Evolutionary conservation across 306 rosid species (phyloP), one percentile per base, ranked within the genome.

Genomic region (Lathyrus tuberosus): DNA sequence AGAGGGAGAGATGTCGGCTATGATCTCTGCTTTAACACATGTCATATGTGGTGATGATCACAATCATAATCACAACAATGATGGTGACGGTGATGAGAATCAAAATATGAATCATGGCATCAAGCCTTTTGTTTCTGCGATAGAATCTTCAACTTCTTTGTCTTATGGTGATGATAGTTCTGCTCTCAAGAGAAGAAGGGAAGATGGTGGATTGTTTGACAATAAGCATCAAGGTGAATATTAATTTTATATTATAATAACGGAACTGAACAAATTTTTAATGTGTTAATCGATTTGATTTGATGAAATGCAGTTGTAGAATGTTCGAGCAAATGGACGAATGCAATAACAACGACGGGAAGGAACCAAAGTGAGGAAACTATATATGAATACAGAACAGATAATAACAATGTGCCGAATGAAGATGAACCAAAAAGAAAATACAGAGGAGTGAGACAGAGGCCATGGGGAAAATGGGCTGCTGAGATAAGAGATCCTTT

Each of bases 401-500:
- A 76, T 7, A 56, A 26, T 28, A 56, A 56, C 5, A 73, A 8
- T 6, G 6, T 8, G 41, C 12, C 51, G 8, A 70, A 71, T 51
- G 74, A 54, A 15, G 62, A 76, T 11, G 49, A 67, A 69, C 59
- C 52, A 13, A 80, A 48, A 38, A 87, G 82, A 65, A 82, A 72
- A 74, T 87, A 87, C 81, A 83, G 92, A 83, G 92, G 92, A 68
- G 92, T 87, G 77, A 83, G 92, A 38, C 92, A 83, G 76, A 78
- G 92, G 30, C 92, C 92, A 11, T 87, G 92, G 92, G 92, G 92
- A 0, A 87, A 87, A 31, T 87, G 87, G 89, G 92, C 92, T 3
- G 92, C 92, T 1, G 92, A 87, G 33, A 87, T 87, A 4, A 78
- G 92, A 61, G 92, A 87, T 16, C 92, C 92, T 2, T 64, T 84